Evolutionary conservation across 176 grass and related monocot species (phyloP), one percentile per base, ranked within the genome.

Genomic region (Puccinellia tenuiflora): DNA sequence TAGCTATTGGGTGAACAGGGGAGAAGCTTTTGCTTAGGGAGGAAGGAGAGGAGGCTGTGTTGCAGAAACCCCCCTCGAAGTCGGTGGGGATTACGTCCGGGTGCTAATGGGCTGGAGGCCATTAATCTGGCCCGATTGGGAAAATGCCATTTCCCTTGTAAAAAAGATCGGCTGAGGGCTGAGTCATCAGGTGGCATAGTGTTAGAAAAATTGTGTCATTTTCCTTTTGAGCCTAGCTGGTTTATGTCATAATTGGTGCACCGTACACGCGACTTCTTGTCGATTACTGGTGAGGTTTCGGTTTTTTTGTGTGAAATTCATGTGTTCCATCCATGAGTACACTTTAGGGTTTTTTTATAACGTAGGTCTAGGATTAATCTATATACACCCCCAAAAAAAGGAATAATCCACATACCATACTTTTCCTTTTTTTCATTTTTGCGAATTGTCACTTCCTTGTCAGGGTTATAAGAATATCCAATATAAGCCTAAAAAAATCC

Each of bases 31-130:
- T 90, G 72, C 81, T 84, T 84, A 24, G 5, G 59, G 68, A 74
- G 64, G 85, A 88, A 92, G 87, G 83, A 52, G 69, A 92, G 87
- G 83, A 52, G 69, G 42, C 69, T 1, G 3, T 80, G 28, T 75
- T 60, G 9, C 29, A 9, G 2, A 60, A 17, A 80, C 0, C 0
- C 4, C 77, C 77, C 35, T 30, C 0, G 0, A 0, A 0, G 12
- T 60, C 37, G 22, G 16, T 22, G 60, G 7, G 6, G 55, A 37
- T 84, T 40, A 18, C 53, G 0, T 8, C 1, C 1, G 12, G 12
- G 11, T 4, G 0, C 22, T 39, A n/a, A 37, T 83, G 28, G 40
- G 69, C 11, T 45, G 25, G 6, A 17, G 7, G 17, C 24, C 10
- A 4, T 10, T 10, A 33, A 37, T 35, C 61, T 62, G 34, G 20